Conservation (phyloP, 306 rosid species). For the Astragalus glycyphyllos region DNA sequence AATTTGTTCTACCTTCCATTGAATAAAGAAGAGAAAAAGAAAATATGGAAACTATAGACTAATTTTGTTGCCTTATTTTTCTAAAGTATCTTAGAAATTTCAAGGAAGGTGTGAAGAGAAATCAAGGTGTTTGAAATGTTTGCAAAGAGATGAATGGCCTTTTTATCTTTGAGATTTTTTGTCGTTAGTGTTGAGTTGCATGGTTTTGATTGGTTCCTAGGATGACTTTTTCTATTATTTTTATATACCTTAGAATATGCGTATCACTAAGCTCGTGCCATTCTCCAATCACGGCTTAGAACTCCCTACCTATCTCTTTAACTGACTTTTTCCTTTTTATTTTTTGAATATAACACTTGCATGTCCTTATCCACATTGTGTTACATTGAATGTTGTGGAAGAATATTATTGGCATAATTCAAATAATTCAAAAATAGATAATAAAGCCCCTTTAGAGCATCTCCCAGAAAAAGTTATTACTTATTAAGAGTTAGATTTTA, state of each 20-base stretch:
- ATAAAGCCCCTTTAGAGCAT: no score
- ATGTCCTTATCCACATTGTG: conserved; percentile 48
- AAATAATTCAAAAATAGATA: neutral
- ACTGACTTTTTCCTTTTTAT: conserved; percentile 35
- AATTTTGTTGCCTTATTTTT: neutral
- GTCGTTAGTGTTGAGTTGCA: conserved; percentile 61
- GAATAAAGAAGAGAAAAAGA: neutral
- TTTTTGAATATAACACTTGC: conserved; percentile 40
- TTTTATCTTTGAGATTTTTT: conserved; percentile 63
- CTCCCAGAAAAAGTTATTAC: no score
- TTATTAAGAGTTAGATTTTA: no score
- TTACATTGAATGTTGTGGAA: conserved; percentile 34
- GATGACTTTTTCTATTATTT: conserved; percentile 64
- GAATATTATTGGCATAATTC: conserved; percentile 50
- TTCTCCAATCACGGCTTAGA: conserved; percentile 41
- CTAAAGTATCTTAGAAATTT: neutral
- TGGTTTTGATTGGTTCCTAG: conserved; percentile 62
- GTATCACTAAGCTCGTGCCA: conserved; percentile 20
- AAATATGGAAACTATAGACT: neutral
- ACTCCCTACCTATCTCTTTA: conserved; percentile 20
- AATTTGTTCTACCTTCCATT: conserved; percentile 57
- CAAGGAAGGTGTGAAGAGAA: conserved; percentile 42
- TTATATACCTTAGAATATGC: conserved; percentile 35
- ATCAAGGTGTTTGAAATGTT: conserved; percentile 82
- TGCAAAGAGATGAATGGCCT: conserved; percentile 52